Percentiles rank a stretch among this genome's conserved stretches.
Conservation (phyloP, 495 filamentous ascomycete genomes). For the Penicillium alfredii region DNA sequence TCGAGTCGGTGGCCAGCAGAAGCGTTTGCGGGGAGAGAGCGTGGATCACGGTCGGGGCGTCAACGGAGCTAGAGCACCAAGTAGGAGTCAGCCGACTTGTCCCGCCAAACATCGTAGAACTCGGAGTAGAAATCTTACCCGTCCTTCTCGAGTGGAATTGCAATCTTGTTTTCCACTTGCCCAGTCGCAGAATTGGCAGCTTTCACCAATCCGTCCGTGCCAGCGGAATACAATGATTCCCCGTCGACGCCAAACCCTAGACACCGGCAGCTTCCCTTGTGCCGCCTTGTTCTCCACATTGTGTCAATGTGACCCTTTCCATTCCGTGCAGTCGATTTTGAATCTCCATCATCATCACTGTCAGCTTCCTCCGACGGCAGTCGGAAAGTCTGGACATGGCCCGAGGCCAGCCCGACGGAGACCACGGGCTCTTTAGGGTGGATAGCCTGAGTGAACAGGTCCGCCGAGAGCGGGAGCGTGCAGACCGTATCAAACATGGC, state of each 20-base stretch:
- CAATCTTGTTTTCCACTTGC: conserved; percentile 67
- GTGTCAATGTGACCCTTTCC: conserved; percentile 74
- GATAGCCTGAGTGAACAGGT: conserved; percentile 82
- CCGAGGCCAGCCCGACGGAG: conserved; percentile 75
- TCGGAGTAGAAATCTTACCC: conserved; percentile 25
- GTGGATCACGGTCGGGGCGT: conserved; percentile 72
- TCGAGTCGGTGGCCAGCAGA: conserved; percentile 84
- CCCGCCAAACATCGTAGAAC: conserved; percentile 6
- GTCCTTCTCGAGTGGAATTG: conserved; percentile 37
- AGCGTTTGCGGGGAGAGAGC: conserved; percentile 80
- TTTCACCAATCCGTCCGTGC: conserved; percentile 86
- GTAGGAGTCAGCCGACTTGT: conserved; percentile 1
- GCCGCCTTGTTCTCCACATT: conserved; percentile 78
- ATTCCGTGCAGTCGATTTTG: conserved; percentile 39
- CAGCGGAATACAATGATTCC: conserved; percentile 72
- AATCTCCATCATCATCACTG: conserved; percentile 44
- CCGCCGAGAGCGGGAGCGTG: conserved; percentile 77
- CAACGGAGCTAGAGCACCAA: conserved; percentile 33
- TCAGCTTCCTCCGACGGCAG: conserved; percentile 54
- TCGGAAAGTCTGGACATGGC: conserved; percentile 81
- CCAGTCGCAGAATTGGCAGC: conserved; percentile 76
- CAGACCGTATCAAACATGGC: conserved; percentile 80
- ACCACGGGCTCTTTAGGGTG: conserved; percentile 80
- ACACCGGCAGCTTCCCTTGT: conserved; percentile 85
- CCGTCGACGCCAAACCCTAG: conserved; percentile 75